Conservation (phyloP, 495 filamentous ascomycete genomes). For the Podospora pseudoanserina region DNA sequence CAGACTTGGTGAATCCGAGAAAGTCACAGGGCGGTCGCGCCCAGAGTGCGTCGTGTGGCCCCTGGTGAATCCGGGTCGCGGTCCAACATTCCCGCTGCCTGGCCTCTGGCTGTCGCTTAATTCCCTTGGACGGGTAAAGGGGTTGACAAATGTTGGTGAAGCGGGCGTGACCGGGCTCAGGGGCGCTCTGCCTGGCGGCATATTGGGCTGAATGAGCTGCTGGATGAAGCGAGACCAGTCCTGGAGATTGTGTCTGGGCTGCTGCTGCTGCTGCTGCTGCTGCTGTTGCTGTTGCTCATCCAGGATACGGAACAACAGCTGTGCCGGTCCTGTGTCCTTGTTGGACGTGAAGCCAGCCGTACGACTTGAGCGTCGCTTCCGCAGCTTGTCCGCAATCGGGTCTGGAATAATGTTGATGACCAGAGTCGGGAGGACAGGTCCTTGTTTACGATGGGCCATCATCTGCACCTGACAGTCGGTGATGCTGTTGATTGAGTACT, state of each 20-base stretch:
- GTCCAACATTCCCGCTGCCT: slow-evolving; percentile 31
- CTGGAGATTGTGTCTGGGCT: slow-evolving; percentile 28
- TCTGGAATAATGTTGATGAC: slow-evolving; percentile 50
- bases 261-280: not conserved
- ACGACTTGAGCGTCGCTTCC: slow-evolving; percentile 55
- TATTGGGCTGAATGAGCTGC: slow-evolving; percentile 36
- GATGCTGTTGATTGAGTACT: slow-evolving; percentile 48
- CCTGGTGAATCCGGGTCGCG: slow-evolving; percentile 35
- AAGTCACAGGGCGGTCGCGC: slow-evolving; percentile 42
- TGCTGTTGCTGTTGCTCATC: slow-evolving; percentile 28
- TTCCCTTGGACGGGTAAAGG: slow-evolving; percentile 39
- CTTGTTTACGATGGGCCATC: slow-evolving; percentile 53
- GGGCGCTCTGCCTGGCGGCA: slow-evolving; percentile 33
- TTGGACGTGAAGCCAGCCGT: slow-evolving; percentile 45
- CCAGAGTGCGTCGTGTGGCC: slow-evolving; percentile 31
- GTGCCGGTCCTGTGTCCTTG: slow-evolving; percentile 41
- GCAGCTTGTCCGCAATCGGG: slow-evolving; percentile 47
- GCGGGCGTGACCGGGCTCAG: slow-evolving; percentile 42
- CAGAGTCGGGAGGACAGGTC: slow-evolving; percentile 47
- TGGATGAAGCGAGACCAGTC: slow-evolving; percentile 49
- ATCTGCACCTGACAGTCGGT: slow-evolving; percentile 51
- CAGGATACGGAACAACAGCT: slow-evolving; percentile 44
- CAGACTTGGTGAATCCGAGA: slow-evolving; percentile 50
- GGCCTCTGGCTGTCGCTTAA: slow-evolving; percentile 32
- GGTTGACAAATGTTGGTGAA: slow-evolving; percentile 45